Percentiles rank a stretch among this genome's conserved stretches.
Evolutionary conservation across 352 stramenopile species (phyloP).

Genomic region (Phytophthora meadii): DNA sequence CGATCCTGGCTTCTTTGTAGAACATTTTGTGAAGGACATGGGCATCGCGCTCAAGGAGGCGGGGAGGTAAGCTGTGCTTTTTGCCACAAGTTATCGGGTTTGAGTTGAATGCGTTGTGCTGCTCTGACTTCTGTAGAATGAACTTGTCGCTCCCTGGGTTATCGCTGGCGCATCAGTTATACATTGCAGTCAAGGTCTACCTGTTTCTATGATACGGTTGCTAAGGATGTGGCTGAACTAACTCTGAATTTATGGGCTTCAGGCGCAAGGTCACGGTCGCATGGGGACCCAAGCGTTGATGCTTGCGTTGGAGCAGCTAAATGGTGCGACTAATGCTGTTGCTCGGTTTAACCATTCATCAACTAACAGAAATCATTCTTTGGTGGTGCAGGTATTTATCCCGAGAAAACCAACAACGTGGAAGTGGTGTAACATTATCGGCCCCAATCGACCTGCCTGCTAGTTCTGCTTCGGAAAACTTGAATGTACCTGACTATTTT

Average conservation of each 20-base stretch:
- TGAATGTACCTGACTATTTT: no score
- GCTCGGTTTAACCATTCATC: not conserved
- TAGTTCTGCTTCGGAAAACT: not conserved
- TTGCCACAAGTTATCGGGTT: not conserved
- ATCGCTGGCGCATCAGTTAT: conserved; percentile 87
- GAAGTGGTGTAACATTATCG: conserved; percentile 41
- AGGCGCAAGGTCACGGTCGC: conserved; percentile 83
- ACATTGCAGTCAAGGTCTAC: conserved; percentile 80
- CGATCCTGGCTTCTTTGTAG: conserved; percentile 91
- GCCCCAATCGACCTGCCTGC: conserved; percentile 7
- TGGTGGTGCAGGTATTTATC: conserved; percentile 49
- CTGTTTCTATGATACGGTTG: not conserved
- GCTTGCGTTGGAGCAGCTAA: conserved; percentile 88
- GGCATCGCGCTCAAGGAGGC: conserved; percentile 90
- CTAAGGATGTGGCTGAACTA: conserved; percentile 1
- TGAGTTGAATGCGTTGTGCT: not conserved
- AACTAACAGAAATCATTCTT: conserved; percentile 1
- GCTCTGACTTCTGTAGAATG: conserved; percentile 57
- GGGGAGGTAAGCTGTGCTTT: conserved; percentile 46
- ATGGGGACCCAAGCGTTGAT: conserved; percentile 88
- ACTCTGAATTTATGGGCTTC: conserved; percentile 5
- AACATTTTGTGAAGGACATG: conserved; percentile 93
- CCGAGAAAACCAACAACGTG: conserved; percentile 48
- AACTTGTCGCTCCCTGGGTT: conserved; percentile 86
- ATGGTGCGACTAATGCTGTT: conserved; percentile 48